Evolutionary conservation across 2,329 filamentous ascomycete genomes (phyloP), one percentile per base, ranked within the genome.

Genomic region (Amauroascus niger): DNA sequence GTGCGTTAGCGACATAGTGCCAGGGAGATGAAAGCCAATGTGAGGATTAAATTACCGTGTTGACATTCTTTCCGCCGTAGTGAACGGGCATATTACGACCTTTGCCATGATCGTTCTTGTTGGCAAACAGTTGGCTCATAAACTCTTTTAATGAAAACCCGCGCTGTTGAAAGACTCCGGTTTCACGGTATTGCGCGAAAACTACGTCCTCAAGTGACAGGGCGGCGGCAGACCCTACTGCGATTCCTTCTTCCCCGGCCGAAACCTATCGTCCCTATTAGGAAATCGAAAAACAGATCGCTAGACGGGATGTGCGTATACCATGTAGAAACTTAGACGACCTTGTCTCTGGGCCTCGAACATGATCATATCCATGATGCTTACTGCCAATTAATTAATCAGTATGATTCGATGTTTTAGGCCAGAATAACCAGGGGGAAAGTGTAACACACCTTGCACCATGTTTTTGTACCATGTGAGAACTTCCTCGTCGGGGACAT

Each of bases 11-110:
- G 11, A 26, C 13, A 13, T n/a, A n/a, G n/a, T n/a, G n/a, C n/a
- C n/a, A n/a, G n/a, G 30, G 14, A 33, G 4, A 6, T 20, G 28
- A 13, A 18, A 30, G 7, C 14, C 9, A 18, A 1, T 18, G 7
- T 37, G 22, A 30, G 26, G 28, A 11, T 7, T 32, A 6, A 37
- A 22, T 35, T 67, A 90, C 86, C 64, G 95, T 89, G 62, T 95
- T 88, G 54, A 94, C 75, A 59, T 87, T 83, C 54, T 78, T 81
- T 68, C 86, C 89, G 45, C 90, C 90, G 64, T 97, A 98, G 71
- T 98, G 93, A 13, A 97, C 87, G 0, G 93, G 93, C 93, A 98
- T 98, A 64, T 95, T 97, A 58, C 91, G 82, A 1, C 90, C 93
- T 56, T 78, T 79, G 1, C 91, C 90, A 0, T 77, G 70, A 62